These are phyloP conservation scores for Extremus antarcticus DNA, from an alignment of 495 filamentous ascomycete species.

Conservation along the genomic window DNA sequence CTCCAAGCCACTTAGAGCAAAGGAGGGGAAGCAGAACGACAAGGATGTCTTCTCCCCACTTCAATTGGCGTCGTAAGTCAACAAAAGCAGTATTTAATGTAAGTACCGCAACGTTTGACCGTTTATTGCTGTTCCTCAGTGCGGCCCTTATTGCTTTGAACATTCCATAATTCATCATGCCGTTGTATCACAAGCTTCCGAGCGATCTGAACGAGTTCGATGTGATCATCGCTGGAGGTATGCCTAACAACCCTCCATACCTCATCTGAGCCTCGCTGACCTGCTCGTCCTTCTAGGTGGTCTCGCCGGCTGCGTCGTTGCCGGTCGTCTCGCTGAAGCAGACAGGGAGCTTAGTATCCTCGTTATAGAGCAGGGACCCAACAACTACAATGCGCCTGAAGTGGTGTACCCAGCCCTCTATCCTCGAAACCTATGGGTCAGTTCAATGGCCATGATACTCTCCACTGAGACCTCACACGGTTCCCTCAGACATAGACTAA, in stretches of 20 bases:
- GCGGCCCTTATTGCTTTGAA: neutral
- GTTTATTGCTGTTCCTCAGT: neutral
- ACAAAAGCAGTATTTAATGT: neutral
- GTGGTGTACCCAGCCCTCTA: conserved; percentile 37
- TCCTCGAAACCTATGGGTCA: conserved; percentile 26
- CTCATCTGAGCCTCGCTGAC: neutral
- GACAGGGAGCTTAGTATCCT: conserved; percentile 42
- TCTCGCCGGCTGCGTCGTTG: conserved; percentile 48
- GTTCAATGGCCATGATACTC: too few relatives aligned
- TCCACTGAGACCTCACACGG: too few relatives aligned
- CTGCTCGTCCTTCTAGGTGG: conserved; percentile 29
- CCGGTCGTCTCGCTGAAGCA: conserved; percentile 37
- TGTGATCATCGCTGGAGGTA: conserved; percentile 34
- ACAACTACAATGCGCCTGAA: conserved; percentile 37
- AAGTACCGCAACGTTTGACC: neutral
- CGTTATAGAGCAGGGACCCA: conserved; percentile 38
- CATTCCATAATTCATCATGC: conserved; percentile 24
- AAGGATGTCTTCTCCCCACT: neutral
- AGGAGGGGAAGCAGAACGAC: neutral
- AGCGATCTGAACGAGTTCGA: conserved; percentile 30
- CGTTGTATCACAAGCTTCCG: conserved; percentile 24
- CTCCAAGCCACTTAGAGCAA: neutral
- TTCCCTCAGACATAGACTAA: too few relatives aligned
- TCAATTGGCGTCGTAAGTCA: neutral
- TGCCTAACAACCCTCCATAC: neutral